Percentiles rank a stretch among this genome's conserved stretches.
These are phyloP conservation scores for Trametes cingulata DNA, from an alignment of 768 basidiomycete species.

Conservation along the genomic window DNA sequence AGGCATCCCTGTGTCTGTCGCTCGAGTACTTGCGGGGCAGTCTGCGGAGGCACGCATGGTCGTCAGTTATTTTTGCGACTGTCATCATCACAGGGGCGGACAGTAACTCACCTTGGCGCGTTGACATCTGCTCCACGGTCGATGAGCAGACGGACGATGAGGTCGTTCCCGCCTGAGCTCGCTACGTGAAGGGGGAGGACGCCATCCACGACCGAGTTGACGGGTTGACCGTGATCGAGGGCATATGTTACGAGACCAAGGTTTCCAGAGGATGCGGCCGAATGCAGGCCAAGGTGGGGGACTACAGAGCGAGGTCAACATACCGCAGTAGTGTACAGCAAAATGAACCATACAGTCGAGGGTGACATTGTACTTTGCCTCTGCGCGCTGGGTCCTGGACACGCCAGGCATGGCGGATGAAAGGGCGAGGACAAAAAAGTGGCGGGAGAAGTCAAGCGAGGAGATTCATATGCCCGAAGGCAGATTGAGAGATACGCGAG, in stretches of 20 bases:
- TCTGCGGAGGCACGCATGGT: constrained; percentile 37
- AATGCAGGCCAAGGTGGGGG: constrained; percentile 74
- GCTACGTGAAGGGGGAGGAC: constrained; percentile 97
- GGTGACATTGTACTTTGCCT: constrained; percentile 54
- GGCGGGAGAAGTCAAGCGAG: not conserved
- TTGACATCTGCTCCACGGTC: constrained; percentile 98
- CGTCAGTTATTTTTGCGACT: constrained; percentile 1
- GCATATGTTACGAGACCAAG: constrained; percentile 93
- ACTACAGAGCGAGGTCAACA: constrained; percentile 42
- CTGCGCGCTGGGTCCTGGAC: constrained; percentile 40
- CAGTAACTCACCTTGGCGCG: constrained; percentile 70
- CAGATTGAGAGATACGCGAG: constrained; percentile 12
- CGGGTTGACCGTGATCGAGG: constrained; percentile 89
- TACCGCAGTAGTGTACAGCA: not conserved
- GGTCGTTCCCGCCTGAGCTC: constrained; percentile 84
- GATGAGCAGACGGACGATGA: constrained; percentile 85
- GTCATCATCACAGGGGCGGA: not conserved
- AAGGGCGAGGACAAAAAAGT: not conserved
- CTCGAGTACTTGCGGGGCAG: constrained; percentile 74
- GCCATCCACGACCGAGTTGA: constrained; percentile 94
- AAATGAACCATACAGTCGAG: constrained; percentile 47
- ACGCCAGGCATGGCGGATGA: constrained; percentile 36
- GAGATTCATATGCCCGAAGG: constrained; percentile 9
- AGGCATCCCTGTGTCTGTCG: constrained; percentile 63
- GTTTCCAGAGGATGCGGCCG: constrained; percentile 82